Conservation (phyloP, 768 basidiomycete genomes). For the Imleria badia region DNA sequence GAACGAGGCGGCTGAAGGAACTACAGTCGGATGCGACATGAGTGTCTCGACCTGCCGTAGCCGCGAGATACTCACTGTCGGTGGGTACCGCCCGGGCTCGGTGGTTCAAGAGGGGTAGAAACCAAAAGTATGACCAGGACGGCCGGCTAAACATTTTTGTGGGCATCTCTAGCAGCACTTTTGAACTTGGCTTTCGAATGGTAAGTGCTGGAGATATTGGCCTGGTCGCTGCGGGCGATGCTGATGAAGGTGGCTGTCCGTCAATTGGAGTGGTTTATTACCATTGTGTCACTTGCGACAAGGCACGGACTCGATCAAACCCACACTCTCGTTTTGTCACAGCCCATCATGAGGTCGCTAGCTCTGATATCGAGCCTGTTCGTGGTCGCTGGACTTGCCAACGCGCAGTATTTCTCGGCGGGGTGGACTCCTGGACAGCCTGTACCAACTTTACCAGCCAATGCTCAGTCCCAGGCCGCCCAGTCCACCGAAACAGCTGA, state of each 20-base stretch:
- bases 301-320: too few species aligned
- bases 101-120: constrained; percentile 14
- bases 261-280: too few species aligned
- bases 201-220: background rate
- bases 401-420: constrained; percentile 73
- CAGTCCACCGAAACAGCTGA: constrained; percentile 26
- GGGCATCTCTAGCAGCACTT: constrained; percentile 1
- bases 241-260: background rate
- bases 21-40: constrained; percentile 33
- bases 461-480: constrained; percentile 18
- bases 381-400: constrained; percentile 18
- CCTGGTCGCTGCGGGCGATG: background rate
- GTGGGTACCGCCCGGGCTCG: constrained; percentile 33
- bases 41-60: background rate
- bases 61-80: constrained; percentile 36
- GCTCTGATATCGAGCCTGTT: constrained; percentile 36
- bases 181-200: background rate
- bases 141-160: constrained; percentile 1
- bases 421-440: constrained; percentile 83
- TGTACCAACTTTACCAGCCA: constrained; percentile 28
- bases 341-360: constrained; percentile 48
- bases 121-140: constrained; percentile 16
- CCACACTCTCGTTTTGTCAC: background rate
- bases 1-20: constrained; percentile 80
- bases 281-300: too few species aligned